These are phyloP conservation scores for Chalara sp. DNA, from an alignment of 2,329 filamentous ascomycete genomes.

Conservation along the genomic window DNA sequence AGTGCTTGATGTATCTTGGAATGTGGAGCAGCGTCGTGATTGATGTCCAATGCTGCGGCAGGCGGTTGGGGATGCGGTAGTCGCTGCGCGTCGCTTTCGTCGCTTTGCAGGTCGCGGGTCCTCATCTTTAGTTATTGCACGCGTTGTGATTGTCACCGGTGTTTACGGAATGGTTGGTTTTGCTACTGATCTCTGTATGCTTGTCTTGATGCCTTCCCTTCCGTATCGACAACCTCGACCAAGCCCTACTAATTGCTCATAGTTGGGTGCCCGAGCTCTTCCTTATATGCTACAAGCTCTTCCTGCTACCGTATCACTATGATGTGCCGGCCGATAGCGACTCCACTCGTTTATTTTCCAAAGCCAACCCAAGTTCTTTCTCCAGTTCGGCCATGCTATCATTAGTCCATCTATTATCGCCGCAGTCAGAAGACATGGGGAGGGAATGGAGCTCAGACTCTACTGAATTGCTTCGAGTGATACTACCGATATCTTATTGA, in stretches of 20 bases:
- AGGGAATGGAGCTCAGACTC: slow-evolving; percentile 2
- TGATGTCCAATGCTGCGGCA: background rate
- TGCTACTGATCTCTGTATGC: no score
- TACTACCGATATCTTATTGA: slow-evolving; percentile 3
- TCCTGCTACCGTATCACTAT: slow-evolving; percentile 10
- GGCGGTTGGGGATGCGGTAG: background rate
- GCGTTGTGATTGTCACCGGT: no score
- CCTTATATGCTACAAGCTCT: slow-evolving; percentile 8
- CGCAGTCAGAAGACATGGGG: background rate
- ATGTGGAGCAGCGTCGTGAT: background rate
- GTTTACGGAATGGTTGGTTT: no score
- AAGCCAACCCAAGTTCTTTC: slow-evolving; percentile 1
- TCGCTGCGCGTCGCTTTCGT: background rate
- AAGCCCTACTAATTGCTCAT: slow-evolving; percentile 10
- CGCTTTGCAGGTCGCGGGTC: no score
- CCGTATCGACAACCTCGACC: slow-evolving; percentile 4
- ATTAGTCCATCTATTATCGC: slow-evolving; percentile 5
- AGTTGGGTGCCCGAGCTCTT: slow-evolving; percentile 8
- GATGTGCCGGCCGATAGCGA: background rate
- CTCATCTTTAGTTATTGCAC: background rate
- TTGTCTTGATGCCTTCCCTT: no score
- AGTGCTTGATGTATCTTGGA: background rate
- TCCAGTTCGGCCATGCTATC: slow-evolving; percentile 2
- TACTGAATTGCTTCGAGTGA: slow-evolving; percentile 3
- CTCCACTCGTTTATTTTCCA: background rate